A percentile compares a stretch with the other conserved stretches of the same genome.
Evolutionary conservation across 1,284 basidiomycete species (phyloP).

Genomic region (Fomitopsis pinicola): DNA sequence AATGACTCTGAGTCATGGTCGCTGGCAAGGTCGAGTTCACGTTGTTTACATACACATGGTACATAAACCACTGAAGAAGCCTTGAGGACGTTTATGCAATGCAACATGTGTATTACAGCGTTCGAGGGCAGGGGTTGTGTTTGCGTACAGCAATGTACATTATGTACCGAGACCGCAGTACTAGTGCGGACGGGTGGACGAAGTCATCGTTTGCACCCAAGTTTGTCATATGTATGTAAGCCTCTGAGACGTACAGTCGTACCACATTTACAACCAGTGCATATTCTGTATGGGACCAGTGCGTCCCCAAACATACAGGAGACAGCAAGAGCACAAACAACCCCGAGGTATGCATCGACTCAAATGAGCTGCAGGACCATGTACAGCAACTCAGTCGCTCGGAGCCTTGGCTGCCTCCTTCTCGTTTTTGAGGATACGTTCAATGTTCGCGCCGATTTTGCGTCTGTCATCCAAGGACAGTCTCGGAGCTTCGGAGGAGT

Average conservation of each 20-base stretch:
- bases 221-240: not conserved
- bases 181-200: no score
- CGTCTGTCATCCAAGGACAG: constrained; percentile 44
- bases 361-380: not conserved
- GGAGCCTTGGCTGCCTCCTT: constrained; percentile 53
- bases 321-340: no score
- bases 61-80: not conserved
- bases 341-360: not conserved
- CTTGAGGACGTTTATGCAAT: not conserved
- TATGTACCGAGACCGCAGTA: not conserved
- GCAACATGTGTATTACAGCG: not conserved
- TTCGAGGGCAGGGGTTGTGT: not conserved
- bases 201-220: no score
- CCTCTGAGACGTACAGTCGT: no score
- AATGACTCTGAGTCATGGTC: not conserved
- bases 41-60: not conserved
- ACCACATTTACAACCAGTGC: not conserved
- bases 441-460: constrained; percentile 44
- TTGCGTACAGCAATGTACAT: not conserved
- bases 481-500: constrained; percentile 39
- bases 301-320: no score
- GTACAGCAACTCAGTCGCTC: constrained; percentile 12
- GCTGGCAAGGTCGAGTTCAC: not conserved
- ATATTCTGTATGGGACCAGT: no score
- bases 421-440: constrained; percentile 44